Conservation (phyloP, 805 yeast species). For the Millerozyma miso region DNA sequence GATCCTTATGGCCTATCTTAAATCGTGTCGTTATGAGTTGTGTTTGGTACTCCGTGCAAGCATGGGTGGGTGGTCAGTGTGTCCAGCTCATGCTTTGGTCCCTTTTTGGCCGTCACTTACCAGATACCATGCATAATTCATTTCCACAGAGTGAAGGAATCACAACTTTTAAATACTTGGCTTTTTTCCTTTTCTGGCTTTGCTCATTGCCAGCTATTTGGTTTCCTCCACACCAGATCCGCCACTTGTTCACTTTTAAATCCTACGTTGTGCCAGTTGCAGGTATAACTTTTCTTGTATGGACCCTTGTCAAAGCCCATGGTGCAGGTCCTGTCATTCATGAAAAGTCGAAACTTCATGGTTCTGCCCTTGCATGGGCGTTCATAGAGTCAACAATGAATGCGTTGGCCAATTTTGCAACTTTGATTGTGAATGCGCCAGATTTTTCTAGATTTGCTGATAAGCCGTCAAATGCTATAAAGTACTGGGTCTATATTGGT, state of each 20-base stretch:
- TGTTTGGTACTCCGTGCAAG: slow-evolving; percentile 86
- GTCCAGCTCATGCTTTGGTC: slow-evolving; percentile 62
- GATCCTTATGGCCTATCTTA: slow-evolving; percentile 82
- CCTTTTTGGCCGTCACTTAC: slow-evolving; percentile 64
- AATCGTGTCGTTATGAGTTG: slow-evolving; percentile 85
- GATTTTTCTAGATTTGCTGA: slow-evolving; percentile 84
- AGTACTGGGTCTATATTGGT: slow-evolving; percentile 43
- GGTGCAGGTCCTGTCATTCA: slow-evolving; percentile 74
- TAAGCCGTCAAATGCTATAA: slow-evolving; percentile 34
- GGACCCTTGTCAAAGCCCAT: slow-evolving; percentile 78
- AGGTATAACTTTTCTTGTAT: slow-evolving; percentile 74
- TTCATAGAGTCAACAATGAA: slow-evolving; percentile 76
- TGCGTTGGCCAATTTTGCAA: slow-evolving; percentile 80
- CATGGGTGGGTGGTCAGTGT: slow-evolving; percentile 82
- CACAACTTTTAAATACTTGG: slow-evolving; percentile 67
- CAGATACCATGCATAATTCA: slow-evolving; percentile 58
- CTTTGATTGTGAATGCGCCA: slow-evolving; percentile 84
- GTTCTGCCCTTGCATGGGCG: slow-evolving; percentile 75
- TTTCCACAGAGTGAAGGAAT: slow-evolving; percentile 52
- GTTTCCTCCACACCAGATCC: slow-evolving; percentile 75
- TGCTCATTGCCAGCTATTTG: slow-evolving; percentile 75
- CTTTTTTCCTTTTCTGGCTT: slow-evolving; percentile 81
- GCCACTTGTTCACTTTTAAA: slow-evolving; percentile 81
- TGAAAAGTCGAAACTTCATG: slow-evolving; percentile 45
- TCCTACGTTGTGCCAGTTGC: slow-evolving; percentile 78